Percentiles rank a stretch among this genome's conserved stretches.
These are phyloP conservation scores for Lepiota subincarnata DNA, from an alignment of 768 basidiomycete genomes.

Conservation along the genomic window DNA sequence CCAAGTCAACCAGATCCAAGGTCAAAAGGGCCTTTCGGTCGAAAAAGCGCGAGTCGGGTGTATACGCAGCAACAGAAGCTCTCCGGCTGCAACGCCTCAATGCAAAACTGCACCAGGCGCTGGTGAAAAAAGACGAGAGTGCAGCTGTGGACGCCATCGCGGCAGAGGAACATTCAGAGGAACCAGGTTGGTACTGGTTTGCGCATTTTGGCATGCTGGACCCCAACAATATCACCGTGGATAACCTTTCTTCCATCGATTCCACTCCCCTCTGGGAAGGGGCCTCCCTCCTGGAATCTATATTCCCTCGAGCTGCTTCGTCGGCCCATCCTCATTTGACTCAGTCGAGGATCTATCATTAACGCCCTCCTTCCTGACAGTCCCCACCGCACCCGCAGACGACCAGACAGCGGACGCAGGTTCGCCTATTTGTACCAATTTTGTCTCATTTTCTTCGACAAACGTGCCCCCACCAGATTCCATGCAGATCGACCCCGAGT, in stretches of 20 bases:
- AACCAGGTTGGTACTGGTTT: slow-evolving; percentile 68
- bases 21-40: slow-evolving; percentile 73
- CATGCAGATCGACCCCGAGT: slow-evolving; percentile 50
- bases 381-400: slow-evolving; percentile 20
- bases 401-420: slow-evolving; percentile 27
- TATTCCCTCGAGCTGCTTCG: slow-evolving; percentile 9
- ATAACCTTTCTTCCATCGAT: slow-evolving; percentile 20
- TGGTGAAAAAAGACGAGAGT: slow-evolving; percentile 34
- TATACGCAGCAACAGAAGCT: slow-evolving; percentile 75
- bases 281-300: slow-evolving; percentile 7
- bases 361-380: slow-evolving; percentile 35
- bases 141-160: slow-evolving; percentile 32
- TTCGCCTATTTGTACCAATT: slow-evolving; percentile 17
- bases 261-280: slow-evolving; percentile 9
- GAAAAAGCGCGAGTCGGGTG: slow-evolving; percentile 69
- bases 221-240: slow-evolving; percentile 52
- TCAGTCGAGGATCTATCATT: slow-evolving; percentile 35
- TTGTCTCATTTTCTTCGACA: not conserved
- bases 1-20: slow-evolving; percentile 81
- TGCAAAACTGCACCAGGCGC: slow-evolving; percentile 52
- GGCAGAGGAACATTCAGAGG: slow-evolving; percentile 31
- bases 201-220: slow-evolving; percentile 55
- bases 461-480: slow-evolving; percentile 31
- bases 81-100: slow-evolving; percentile 73
- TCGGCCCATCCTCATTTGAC: slow-evolving; percentile 20